These are phyloP conservation scores for Hymenoscyphus linearis DNA, from an alignment of 2,329 filamentous ascomycete species.

Conservation along the genomic window DNA sequence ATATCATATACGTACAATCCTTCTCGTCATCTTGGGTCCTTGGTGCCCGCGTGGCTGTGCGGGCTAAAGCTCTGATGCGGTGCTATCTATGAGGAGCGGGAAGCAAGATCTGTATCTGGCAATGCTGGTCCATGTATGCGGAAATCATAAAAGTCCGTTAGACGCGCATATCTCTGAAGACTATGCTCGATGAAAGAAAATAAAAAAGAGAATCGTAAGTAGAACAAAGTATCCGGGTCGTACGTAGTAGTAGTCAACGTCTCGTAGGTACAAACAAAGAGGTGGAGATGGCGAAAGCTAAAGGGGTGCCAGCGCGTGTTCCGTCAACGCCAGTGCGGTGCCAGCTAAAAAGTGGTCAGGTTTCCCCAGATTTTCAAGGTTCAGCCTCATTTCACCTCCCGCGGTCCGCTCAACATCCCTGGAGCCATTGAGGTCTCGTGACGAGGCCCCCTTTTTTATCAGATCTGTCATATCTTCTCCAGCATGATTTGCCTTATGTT, in stretches of 20 bases:
- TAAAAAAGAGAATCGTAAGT: too few relatives aligned
- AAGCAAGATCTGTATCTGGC: not conserved
- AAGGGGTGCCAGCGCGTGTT: not conserved
- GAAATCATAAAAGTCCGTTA: slow-evolving; percentile 5
- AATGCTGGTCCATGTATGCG: slow-evolving; percentile 16
- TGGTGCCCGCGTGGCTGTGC: not conserved
- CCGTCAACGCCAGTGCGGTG: not conserved
- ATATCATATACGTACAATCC: slow-evolving; percentile 29
- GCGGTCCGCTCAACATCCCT: not conserved
- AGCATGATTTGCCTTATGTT: too few relatives aligned
- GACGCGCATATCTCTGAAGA: slow-evolving; percentile 8
- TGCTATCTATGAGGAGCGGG: not conserved
- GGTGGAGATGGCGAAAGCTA: not conserved
- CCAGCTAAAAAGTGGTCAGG: not conserved
- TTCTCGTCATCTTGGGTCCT: slow-evolving; percentile 29
- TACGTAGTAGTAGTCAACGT: too few relatives aligned
- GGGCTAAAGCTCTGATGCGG: not conserved
- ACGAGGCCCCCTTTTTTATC: slow-evolving; percentile 1
- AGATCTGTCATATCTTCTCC: too few relatives aligned
- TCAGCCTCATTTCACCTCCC: not conserved
- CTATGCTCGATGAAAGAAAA: not conserved
- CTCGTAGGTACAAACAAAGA: too few relatives aligned
- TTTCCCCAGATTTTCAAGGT: slow-evolving; percentile 12
- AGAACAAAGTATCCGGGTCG: too few relatives aligned
- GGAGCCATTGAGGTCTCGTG: slow-evolving; percentile 1